Evolutionary conservation across 2,329 filamentous ascomycete species (phyloP).

Genomic region (Knufia fluminis): DNA sequence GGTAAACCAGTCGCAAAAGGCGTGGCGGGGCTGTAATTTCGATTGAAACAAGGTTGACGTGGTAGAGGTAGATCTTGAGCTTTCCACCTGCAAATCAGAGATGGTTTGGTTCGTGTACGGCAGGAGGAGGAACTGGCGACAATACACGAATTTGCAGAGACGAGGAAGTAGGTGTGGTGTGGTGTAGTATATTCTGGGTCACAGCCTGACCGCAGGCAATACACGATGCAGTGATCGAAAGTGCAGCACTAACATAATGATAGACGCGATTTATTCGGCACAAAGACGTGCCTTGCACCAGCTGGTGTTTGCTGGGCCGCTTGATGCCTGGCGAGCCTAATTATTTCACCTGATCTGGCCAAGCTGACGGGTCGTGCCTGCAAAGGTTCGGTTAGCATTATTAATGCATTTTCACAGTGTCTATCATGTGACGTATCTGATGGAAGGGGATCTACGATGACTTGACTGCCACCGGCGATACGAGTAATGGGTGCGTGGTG

Average conservation of each 20-base stretch:
- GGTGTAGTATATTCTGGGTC: no score
- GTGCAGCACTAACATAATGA: background rate
- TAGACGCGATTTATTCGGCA: slow-evolving; percentile 1
- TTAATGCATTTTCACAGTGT: background rate
- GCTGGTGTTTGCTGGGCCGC: background rate
- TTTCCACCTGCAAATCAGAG: no score
- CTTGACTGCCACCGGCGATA: no score
- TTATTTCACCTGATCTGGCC: background rate
- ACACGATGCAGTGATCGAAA: background rate
- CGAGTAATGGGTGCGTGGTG: background rate
- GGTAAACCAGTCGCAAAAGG: slow-evolving; percentile 9
- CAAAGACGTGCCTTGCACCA: background rate
- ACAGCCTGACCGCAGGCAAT: slow-evolving; percentile 3
- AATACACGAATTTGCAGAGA: background rate
- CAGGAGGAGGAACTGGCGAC: background rate
- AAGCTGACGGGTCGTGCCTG: no score
- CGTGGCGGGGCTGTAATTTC: slow-evolving; percentile 7
- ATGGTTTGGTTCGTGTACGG: no score
- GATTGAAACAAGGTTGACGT: background rate
- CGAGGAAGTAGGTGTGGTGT: background rate
- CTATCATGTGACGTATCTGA: no score
- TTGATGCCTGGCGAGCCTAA: background rate
- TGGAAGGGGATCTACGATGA: no score
- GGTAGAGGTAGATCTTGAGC: background rate
- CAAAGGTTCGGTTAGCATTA: no score